Evolutionary conservation across 129 eudicot species (phyloP).

Genomic region (Flaveria brownii): DNA sequence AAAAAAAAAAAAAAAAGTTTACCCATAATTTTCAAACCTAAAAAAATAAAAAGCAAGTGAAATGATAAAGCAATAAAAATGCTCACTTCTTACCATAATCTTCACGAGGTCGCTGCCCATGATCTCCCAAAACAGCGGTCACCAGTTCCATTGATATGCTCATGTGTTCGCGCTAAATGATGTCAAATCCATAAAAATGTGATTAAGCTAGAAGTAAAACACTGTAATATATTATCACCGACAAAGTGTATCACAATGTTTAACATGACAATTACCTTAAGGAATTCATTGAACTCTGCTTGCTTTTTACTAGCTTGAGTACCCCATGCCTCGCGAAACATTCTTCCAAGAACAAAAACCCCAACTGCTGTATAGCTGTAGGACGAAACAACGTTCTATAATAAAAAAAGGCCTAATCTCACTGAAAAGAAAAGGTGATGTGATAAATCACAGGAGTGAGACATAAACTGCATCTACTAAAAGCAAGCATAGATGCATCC

Average conservation of each 20-base stretch:
- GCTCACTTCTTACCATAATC: conserved; percentile 70
- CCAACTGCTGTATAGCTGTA: conserved; percentile 96
- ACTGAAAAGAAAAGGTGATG: background rate
- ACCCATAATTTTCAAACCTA: background rate
- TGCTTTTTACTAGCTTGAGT: conserved; percentile 75
- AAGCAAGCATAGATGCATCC: background rate
- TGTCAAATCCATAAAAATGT: conserved; percentile 12
- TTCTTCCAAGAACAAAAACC: conserved; percentile 90
- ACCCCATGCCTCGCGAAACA: conserved; percentile 89
- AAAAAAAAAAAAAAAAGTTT: conserved; percentile 20
- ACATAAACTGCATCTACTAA: background rate
- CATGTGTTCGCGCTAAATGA: conserved; percentile 66
- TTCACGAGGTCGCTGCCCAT: conserved; percentile 90
- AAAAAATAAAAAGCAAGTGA: background rate
- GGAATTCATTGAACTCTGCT: conserved; percentile 79
- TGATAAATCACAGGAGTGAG: background rate
- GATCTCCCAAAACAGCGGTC: conserved; percentile 98
- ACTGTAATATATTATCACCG: background rate
- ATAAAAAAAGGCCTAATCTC: background rate
- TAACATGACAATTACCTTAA: conserved; percentile 57
- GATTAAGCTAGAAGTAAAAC: background rate
- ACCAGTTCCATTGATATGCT: conserved; percentile 94
- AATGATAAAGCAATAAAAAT: conserved; percentile 5
- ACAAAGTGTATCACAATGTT: conserved; percentile 15
- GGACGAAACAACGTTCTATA: conserved; percentile 26